Conservation (phyloP, 1,284 basidiomycete species). For the Anthracocystis setariae region DNA sequence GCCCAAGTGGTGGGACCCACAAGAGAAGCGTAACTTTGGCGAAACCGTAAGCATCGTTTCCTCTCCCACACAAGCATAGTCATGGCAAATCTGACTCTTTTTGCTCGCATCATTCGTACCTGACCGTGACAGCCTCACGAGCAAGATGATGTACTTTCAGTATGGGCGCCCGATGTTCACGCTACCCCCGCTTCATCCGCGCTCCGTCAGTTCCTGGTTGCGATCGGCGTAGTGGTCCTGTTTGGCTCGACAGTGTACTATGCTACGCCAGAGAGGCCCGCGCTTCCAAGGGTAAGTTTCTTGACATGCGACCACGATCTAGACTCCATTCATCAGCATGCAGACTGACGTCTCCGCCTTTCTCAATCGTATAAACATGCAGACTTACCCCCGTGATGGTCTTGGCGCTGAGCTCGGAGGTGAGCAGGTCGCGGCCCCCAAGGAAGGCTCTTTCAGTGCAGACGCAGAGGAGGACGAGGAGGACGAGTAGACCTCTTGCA, state of each 20-base stretch:
- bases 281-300: conserved; percentile 54
- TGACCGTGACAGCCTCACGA: conserved; percentile 55
- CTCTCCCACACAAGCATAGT: no score
- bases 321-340: neutral
- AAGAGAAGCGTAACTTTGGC: conserved; percentile 66
- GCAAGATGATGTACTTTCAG: conserved; percentile 65
- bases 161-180: conserved; percentile 67
- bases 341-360: neutral
- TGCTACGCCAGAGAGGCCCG: conserved; percentile 54
- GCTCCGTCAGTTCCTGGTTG: conserved; percentile 57
- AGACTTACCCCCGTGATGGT: conserved; percentile 65
- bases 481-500: conserved; percentile 26
- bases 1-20: conserved; percentile 65
- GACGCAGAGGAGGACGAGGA: conserved; percentile 49
- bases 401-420: conserved; percentile 62
- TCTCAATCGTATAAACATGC: neutral
- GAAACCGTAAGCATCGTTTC: conserved; percentile 54
- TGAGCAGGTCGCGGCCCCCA: conserved; percentile 44
- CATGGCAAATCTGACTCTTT: neutral
- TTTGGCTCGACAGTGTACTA: conserved; percentile 58
- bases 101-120: neutral
- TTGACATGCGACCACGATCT: neutral
- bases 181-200: conserved; percentile 54
- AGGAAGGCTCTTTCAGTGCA: conserved; percentile 50
- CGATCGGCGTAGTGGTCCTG: conserved; percentile 44